Evolutionary conservation across 805 yeast species (phyloP).

Genomic region (Saturnispora quitensis): DNA sequence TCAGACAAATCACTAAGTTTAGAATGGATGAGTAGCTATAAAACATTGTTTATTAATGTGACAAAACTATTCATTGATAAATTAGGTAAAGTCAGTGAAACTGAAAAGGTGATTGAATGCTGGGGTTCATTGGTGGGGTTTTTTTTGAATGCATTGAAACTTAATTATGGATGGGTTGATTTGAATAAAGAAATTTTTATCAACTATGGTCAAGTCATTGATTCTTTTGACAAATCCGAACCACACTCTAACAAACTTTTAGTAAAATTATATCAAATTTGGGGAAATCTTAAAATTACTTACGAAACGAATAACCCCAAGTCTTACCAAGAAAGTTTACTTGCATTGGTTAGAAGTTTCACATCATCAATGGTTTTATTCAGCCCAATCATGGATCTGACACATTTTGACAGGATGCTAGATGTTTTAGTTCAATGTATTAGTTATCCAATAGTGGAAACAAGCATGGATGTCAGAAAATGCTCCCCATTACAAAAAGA

Average conservation of each 20-base stretch:
- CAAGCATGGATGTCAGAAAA: conserved; percentile 42
- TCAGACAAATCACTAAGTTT: conserved; percentile 7
- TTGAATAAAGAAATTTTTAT: conserved; percentile 49
- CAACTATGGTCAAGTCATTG: conserved; percentile 37
- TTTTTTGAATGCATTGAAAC: conserved; percentile 32
- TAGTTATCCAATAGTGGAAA: conserved; percentile 59
- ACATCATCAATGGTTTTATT: conserved; percentile 36
- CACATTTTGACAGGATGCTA: conserved; percentile 41
- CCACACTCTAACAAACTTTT: conserved; percentile 27
- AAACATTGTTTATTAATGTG: conserved; percentile 56
- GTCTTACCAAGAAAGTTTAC: conserved; percentile 52
- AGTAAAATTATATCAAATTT: conserved; percentile 40
- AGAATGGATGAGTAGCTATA: conserved; percentile 54
- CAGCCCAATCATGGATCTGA: conserved; percentile 24
- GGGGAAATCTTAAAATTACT: conserved; percentile 36
- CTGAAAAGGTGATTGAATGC: conserved; percentile 23
- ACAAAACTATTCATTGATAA: conserved; percentile 51
- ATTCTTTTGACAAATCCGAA: conserved; percentile 18
- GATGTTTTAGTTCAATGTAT: conserved; percentile 55
- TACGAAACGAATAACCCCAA: conserved; percentile 32
- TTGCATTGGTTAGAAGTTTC: conserved; percentile 46
- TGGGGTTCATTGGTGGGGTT: conserved; percentile 55
- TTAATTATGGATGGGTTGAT: conserved; percentile 36
- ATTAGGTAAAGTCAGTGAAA: conserved; percentile 29
- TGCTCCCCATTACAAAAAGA: conserved; percentile 57